phyloP scores from a whole-genome alignment of 1,284 basidiomycete genomes.

The Ustilago curta region DNA sequence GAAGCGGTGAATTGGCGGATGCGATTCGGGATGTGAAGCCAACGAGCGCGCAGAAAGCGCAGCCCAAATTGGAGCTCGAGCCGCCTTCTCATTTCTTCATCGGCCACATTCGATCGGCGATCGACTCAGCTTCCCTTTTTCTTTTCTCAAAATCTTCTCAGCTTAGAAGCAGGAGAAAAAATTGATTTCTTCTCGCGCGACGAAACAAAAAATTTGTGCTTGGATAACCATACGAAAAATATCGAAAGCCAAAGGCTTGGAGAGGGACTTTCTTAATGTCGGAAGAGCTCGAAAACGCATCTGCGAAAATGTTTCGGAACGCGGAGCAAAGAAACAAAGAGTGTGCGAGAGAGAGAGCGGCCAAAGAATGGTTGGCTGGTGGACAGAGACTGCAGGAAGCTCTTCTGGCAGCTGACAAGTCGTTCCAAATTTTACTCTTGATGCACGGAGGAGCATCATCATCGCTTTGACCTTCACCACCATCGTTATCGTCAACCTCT shows the following conservation, averaged over 20 bases:
- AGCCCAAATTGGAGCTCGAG: constrained; percentile 16
- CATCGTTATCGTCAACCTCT: constrained; percentile 35
- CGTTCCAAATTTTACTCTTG: constrained; percentile 15
- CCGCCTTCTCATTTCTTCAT: background rate
- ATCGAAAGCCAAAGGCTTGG: background rate
- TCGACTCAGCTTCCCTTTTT: background rate
- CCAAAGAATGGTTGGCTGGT: background rate
- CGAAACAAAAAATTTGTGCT: constrained; percentile 28
- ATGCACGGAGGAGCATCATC: constrained; percentile 4
- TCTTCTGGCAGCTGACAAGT: constrained; percentile 20
- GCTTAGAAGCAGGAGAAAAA: constrained; percentile 6
- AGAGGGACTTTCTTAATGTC: no score
- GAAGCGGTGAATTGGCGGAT: constrained; percentile 4
- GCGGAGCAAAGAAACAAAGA: constrained; percentile 15
- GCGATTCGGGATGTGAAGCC: constrained; percentile 10
- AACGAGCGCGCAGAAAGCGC: constrained; percentile 13
- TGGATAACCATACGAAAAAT: background rate
- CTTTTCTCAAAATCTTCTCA: background rate
- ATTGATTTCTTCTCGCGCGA: constrained; percentile 22
- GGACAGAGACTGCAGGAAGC: constrained; percentile 4
- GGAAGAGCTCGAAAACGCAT: constrained; percentile 1
- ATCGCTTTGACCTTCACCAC: constrained; percentile 8
- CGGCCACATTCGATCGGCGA: constrained; percentile 7
- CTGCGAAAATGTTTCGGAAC: constrained; percentile 40
- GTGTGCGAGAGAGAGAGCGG: no score